Percentiles rank a stretch among this genome's conserved stretches.
phyloP scores from a whole-genome alignment of 1,139 yeast genomes.

The Kurtzmaniella quercitrusa region DNA sequence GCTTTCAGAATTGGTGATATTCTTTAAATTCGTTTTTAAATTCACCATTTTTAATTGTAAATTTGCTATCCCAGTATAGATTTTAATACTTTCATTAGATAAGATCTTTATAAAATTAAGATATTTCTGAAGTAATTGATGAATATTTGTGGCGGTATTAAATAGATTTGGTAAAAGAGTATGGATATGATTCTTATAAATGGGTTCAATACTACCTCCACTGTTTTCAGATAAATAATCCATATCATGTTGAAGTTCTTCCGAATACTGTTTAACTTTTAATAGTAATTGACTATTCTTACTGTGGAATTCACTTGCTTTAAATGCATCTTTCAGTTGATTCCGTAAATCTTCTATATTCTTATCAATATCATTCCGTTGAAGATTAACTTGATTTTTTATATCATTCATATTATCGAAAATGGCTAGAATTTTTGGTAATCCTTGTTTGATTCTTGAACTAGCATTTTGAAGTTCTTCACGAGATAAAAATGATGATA shows the following conservation, averaged over 20 bases:
- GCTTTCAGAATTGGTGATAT: slow-evolving; percentile 12
- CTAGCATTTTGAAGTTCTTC: slow-evolving; percentile 23
- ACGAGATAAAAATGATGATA: slow-evolving; percentile 23
- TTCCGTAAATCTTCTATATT: slow-evolving; percentile 30
- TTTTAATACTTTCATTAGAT: slow-evolving; percentile 16
- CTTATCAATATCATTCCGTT: slow-evolving; percentile 26
- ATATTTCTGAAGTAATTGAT: background rate
- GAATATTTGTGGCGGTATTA: slow-evolving; percentile 2
- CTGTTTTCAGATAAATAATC: slow-evolving; percentile 12
- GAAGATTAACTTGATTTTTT: slow-evolving; percentile 23
- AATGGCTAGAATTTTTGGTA: slow-evolving; percentile 30
- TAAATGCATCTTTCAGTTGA: slow-evolving; percentile 31
- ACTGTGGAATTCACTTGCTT: slow-evolving; percentile 11
- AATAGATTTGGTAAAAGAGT: slow-evolving; percentile 12
- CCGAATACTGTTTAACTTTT: background rate
- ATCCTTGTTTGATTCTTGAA: slow-evolving; percentile 16
- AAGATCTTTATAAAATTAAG: background rate
- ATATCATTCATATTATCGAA: slow-evolving; percentile 38
- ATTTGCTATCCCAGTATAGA: slow-evolving; percentile 32
- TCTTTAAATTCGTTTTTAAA: slow-evolving; percentile 27
- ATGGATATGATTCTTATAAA: slow-evolving; percentile 16
- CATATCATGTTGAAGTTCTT: slow-evolving; percentile 13
- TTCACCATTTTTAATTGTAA: slow-evolving; percentile 39
- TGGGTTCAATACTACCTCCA: slow-evolving; percentile 10
- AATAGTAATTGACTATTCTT: slow-evolving; percentile 1